These are phyloP conservation scores for Glebionis coronaria DNA, from an alignment of 129 eudicot species.

Conservation along the genomic window DNA sequence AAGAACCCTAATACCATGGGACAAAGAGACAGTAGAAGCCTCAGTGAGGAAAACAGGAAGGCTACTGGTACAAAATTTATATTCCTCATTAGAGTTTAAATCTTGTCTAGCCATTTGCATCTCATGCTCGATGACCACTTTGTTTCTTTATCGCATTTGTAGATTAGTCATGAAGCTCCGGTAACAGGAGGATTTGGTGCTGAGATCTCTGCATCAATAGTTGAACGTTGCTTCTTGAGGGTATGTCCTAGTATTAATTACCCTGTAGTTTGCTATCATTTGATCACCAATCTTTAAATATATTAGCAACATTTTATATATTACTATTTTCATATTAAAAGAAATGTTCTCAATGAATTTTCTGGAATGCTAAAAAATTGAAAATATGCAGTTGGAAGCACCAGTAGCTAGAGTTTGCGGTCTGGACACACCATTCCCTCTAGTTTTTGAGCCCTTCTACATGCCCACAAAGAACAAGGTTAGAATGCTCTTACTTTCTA, in stretches of 20 bases:
- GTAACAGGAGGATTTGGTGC: slow-evolving; percentile 98
- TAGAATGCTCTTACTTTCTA: background rate
- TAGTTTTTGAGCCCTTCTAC: slow-evolving; percentile 90
- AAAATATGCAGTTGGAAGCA: slow-evolving; percentile 71
- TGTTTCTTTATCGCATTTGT: slow-evolving; percentile 16
- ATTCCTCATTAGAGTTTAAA: background rate
- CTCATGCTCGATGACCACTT: slow-evolving; percentile 4
- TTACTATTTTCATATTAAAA: background rate
- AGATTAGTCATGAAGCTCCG: slow-evolving; percentile 99
- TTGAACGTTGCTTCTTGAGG: slow-evolving; percentile 93
- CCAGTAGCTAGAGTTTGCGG: slow-evolving; percentile 98
- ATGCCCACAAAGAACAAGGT: slow-evolving; percentile 97
- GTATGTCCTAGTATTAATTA: slow-evolving; percentile 33
- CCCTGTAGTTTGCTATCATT: background rate
- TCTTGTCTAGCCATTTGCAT: background rate
- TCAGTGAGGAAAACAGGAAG: slow-evolving; percentile 93
- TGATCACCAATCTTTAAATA: background rate
- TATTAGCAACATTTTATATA: too few relatives aligned
- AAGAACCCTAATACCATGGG: slow-evolving; percentile 93
- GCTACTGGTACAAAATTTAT: slow-evolving; percentile 58
- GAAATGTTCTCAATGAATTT: background rate
- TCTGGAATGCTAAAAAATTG: background rate
- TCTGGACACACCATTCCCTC: slow-evolving; percentile 97
- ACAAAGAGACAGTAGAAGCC: slow-evolving; percentile 90
- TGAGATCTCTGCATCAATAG: slow-evolving; percentile 91